These are phyloP conservation scores for Oidium heveae DNA, from an alignment of 2,329 filamentous ascomycete genomes.

Conservation along the genomic window DNA sequence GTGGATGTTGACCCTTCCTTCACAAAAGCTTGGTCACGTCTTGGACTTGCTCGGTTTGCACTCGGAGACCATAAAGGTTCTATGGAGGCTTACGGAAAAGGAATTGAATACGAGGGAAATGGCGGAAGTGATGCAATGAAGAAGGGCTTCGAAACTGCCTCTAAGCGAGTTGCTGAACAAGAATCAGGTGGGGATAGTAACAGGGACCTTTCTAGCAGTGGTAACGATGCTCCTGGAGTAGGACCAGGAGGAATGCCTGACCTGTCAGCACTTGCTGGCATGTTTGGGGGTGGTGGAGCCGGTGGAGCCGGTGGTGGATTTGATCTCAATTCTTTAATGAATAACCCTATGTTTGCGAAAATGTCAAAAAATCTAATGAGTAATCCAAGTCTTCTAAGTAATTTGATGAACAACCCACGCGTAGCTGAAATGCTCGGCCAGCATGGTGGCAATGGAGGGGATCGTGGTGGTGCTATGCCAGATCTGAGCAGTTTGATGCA, in stretches of 20 bases:
- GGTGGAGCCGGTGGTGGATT: conserved; percentile 46
- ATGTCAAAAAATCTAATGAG: conserved; percentile 97
- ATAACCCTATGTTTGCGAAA: conserved; percentile 90
- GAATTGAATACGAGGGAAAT: conserved; percentile 81
- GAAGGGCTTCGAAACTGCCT: conserved; percentile 86
- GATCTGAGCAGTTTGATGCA: conserved; percentile 70
- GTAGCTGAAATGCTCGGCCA: conserved; percentile 67
- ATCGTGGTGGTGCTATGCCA: conserved; percentile 41
- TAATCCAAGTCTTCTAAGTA: conserved; percentile 78
- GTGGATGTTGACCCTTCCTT: conserved; percentile 73
- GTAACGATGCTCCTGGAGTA: conserved; percentile 21
- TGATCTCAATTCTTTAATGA: conserved; percentile 70
- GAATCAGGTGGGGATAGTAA: conserved; percentile 23
- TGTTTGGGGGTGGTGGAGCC: conserved; percentile 40
- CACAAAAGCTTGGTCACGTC: conserved; percentile 88
- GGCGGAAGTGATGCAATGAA: conserved; percentile 94
- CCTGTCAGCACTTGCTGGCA: conserved; percentile 41
- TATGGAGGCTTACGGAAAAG: conserved; percentile 83
- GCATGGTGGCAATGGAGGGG: conserved; percentile 28
- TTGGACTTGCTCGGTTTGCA: conserved; percentile 78
- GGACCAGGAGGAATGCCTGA: conserved; percentile 40
- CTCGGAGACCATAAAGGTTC: conserved; percentile 73
- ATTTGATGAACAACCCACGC: conserved; percentile 82
- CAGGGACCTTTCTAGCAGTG: conserved; percentile 23
- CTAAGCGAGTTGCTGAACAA: conserved; percentile 63